A percentile compares a stretch with the other conserved stretches of the same genome.
These are phyloP conservation scores for Colletotrichum lentis DNA, from an alignment of 2,329 filamentous ascomycete species.

Conservation along the genomic window DNA sequence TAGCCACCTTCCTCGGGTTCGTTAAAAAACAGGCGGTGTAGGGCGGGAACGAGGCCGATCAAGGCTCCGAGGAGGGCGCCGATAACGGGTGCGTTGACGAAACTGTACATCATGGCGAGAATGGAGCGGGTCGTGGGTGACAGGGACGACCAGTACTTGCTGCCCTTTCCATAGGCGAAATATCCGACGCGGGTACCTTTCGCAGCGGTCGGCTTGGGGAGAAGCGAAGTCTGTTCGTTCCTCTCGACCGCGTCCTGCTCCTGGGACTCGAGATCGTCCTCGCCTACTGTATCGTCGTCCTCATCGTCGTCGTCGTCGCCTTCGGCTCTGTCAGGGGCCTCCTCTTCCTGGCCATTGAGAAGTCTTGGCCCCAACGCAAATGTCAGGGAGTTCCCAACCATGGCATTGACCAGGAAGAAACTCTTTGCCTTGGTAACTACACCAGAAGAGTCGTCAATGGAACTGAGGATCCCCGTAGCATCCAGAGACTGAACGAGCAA, in stretches of 20 bases:
- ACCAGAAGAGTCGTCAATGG: conserved; percentile 54
- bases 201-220: conserved; percentile 42
- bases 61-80: conserved; percentile 66
- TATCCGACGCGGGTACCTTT: conserved; percentile 42
- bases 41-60: conserved; percentile 65
- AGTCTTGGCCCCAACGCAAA: conserved; percentile 66
- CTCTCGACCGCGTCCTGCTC: conserved; percentile 26
- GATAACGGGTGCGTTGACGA: conserved; percentile 69
- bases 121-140: conserved; percentile 42
- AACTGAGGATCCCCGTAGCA: conserved; percentile 63
- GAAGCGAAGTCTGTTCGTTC: conserved; percentile 31
- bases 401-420: conserved; percentile 72
- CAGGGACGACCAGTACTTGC: conserved; percentile 26
- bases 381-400: conserved; percentile 69
- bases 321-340: conserved; percentile 19
- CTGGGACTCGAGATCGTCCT: conserved; percentile 21
- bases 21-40: conserved; percentile 70
- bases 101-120: conserved; percentile 52
- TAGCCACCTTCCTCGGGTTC: conserved; percentile 66
- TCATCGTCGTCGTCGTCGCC: neutral
- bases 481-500: conserved; percentile 54
- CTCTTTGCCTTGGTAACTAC: conserved; percentile 68
- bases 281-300: neutral
- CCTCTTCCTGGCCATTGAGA: conserved; percentile 35
- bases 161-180: conserved; percentile 17